Evolutionary conservation across 495 filamentous ascomycete genomes (phyloP).

Genomic region (Neurospora sp.): DNA sequence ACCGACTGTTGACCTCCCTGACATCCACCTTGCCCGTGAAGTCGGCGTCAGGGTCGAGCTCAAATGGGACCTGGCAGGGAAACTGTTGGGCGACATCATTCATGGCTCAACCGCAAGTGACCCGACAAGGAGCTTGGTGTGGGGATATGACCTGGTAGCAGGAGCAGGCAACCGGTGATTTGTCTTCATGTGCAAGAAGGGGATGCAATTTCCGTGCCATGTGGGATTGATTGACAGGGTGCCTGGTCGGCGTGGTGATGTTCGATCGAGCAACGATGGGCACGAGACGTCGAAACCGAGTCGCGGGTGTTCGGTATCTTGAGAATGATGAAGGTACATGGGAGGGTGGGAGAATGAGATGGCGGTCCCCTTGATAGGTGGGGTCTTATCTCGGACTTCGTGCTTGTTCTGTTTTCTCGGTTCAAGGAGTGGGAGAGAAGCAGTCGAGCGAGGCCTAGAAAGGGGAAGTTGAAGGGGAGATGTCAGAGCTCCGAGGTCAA

Average conservation of each 20-base stretch:
- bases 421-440: not conserved
- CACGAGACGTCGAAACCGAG: not conserved
- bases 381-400: not conserved
- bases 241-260: not conserved
- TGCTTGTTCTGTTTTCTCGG: not conserved
- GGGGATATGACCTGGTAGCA: not conserved
- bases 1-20: not conserved
- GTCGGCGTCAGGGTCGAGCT: not conserved
- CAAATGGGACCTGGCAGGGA: not conserved
- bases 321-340: not conserved
- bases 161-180: not conserved
- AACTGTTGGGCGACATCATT: not conserved
- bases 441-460: not conserved
- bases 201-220: not conserved
- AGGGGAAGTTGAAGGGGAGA: not conserved
- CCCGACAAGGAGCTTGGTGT: not conserved
- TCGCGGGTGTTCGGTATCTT: not conserved
- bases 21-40: not conserved
- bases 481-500: not conserved
- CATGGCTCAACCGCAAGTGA: not conserved
- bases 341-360: not conserved
- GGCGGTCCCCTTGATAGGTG: not conserved
- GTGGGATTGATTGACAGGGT: not conserved
- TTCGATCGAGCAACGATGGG: not conserved
- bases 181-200: not conserved